Conservation (phyloP, 176 grass and related monocot species). For the Rhynchospora tenuis region DNA sequence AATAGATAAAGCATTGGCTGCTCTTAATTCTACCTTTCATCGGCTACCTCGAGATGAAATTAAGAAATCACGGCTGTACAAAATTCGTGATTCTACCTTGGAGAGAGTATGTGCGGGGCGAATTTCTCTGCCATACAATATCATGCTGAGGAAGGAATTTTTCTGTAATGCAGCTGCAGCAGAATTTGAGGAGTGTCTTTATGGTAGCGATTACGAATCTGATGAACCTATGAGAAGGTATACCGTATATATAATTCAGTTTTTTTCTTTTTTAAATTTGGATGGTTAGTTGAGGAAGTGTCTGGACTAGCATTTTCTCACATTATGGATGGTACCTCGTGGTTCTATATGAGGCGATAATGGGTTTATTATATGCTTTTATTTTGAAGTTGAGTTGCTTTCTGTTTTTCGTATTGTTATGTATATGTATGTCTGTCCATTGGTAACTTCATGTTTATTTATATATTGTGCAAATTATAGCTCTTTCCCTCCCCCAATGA, state of each 20-base stretch:
- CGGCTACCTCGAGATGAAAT: background rate
- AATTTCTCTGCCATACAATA: background rate
- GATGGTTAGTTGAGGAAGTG: background rate
- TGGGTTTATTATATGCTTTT: background rate
- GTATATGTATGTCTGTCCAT: background rate
- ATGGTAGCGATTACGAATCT: background rate
- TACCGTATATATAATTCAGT: background rate
- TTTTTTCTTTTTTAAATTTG: background rate
- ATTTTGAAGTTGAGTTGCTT: background rate
- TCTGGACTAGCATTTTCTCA: background rate
- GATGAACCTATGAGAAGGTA: background rate
- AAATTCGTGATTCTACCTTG: background rate
- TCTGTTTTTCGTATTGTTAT: background rate
- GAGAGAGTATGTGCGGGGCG: slow-evolving; percentile 2
- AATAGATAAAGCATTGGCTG: background rate
- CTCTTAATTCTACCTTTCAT: background rate
- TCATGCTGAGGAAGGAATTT: background rate
- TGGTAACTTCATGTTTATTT: background rate
- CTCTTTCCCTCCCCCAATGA: too few relatives aligned
- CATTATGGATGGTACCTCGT: background rate
- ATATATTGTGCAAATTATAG: background rate
- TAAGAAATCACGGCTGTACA: background rate
- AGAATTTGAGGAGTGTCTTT: background rate
- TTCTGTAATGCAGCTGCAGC: background rate
- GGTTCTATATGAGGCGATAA: background rate